Conservation (phyloP, 306 rosid species). For the Ormosia semicastrata region DNA sequence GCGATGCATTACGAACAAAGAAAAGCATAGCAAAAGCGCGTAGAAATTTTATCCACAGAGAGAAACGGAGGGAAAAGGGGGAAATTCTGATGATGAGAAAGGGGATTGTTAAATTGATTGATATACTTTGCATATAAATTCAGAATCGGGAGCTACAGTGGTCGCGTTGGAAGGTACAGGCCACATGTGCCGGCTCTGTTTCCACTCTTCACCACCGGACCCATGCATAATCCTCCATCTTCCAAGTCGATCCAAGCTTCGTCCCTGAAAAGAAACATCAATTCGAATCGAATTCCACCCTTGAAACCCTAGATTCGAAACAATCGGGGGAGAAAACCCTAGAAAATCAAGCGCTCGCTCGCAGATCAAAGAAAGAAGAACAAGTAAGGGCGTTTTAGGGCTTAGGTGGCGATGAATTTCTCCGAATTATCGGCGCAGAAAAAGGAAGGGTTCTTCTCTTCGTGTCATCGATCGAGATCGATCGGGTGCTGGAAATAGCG, state of each 20-base stretch:
- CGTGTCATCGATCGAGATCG: slow-evolving; percentile 52
- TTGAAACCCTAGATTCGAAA: slow-evolving; percentile 45
- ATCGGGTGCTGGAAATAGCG: slow-evolving; percentile 40
- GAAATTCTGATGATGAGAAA: neutral
- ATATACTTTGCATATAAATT: slow-evolving; percentile 68
- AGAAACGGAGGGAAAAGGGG: neutral
- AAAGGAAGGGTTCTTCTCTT: slow-evolving; percentile 25
- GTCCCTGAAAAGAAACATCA: slow-evolving; percentile 82
- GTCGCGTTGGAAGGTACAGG: slow-evolving; percentile 84
- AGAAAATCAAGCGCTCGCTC: slow-evolving; percentile 45
- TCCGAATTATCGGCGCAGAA: neutral
- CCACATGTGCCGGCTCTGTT: slow-evolving; percentile 98
- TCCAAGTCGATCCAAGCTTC: slow-evolving; percentile 67
- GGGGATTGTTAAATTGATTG: neutral
- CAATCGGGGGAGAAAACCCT: slow-evolving; percentile 43
- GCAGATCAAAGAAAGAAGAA: slow-evolving; percentile 35
- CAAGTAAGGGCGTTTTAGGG: slow-evolving; percentile 43
- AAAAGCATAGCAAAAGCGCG: neutral
- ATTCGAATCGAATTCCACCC: slow-evolving; percentile 70
- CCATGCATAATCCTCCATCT: slow-evolving; percentile 97
- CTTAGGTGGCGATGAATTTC: slow-evolving; percentile 31
- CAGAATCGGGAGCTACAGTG: slow-evolving; percentile 75
- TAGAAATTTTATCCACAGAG: neutral
- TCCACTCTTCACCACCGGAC: slow-evolving; percentile 79
- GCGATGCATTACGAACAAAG: neutral